A percentile compares a stretch with the other conserved stretches of the same genome.
Conservation (phyloP, 305 asterid species). For the Solanum hybrid region DNA sequence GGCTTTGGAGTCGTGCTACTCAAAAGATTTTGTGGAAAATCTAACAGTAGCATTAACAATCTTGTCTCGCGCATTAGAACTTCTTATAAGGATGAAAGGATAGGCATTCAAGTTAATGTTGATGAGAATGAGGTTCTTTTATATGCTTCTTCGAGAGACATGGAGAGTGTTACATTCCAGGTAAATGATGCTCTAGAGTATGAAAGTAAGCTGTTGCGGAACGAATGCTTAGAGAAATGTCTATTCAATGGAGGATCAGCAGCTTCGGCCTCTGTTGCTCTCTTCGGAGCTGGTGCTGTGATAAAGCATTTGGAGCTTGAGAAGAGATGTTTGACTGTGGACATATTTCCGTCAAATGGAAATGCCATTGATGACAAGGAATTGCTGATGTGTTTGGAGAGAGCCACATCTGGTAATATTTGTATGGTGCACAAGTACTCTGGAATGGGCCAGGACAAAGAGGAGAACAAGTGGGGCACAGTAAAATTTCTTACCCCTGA, state of each 20-base stretch:
- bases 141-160: conserved; percentile 46
- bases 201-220: conserved; percentile 46
- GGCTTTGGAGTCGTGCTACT: conserved; percentile 53
- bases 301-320: conserved; percentile 85
- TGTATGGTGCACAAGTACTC: conserved; percentile 48
- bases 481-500: conserved; percentile 78
- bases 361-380: conserved; percentile 46
- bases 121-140: conserved; percentile 51
- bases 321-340: conserved; percentile 66
- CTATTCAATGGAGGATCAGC: conserved; percentile 50
- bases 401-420: conserved; percentile 32
- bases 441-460: conserved; percentile 25
- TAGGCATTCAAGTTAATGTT: conserved; percentile 54
- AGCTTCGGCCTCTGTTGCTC: conserved; percentile 49
- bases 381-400: conserved; percentile 59
- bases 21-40: conserved; percentile 78
- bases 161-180: conserved; percentile 38
- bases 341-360: conserved; percentile 41
- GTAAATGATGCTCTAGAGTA: conserved; percentile 52
- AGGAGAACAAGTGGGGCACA: conserved; percentile 75
- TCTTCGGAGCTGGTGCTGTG: conserved; percentile 89
- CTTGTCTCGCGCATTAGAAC: conserved; percentile 53
- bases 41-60: conserved; percentile 30
- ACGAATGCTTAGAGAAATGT: conserved; percentile 71
- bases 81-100: conserved; percentile 50